phyloP scores from a whole-genome alignment of 2,329 filamentous ascomycete genomes.

The Clarireedia sp. region DNA sequence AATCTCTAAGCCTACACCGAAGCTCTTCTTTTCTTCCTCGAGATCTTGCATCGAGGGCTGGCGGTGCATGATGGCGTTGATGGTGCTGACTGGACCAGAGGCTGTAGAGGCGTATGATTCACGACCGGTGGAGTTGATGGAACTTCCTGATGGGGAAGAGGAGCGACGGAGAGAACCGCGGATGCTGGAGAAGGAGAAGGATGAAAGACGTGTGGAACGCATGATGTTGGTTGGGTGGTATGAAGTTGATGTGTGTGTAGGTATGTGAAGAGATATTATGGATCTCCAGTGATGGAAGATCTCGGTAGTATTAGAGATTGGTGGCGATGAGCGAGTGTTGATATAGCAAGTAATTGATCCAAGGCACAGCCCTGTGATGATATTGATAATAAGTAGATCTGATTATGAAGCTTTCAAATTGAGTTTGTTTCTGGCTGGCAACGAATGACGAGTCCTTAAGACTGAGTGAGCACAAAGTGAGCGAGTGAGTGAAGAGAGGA shows the following conservation, averaged over 20 bases:
- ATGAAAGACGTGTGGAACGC: constrained; percentile 26
- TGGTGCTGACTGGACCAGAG: constrained; percentile 37
- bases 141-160: constrained; percentile 31
- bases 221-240: constrained; percentile 12
- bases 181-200: constrained; percentile 41
- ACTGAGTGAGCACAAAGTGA: not conserved
- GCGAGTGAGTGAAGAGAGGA: not conserved
- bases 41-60: constrained; percentile 49
- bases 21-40: constrained; percentile 48
- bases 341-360: not conserved
- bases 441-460: constrained; percentile 3
- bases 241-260: not conserved
- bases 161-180: constrained; percentile 47
- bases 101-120: constrained; percentile 38
- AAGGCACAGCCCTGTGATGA: constrained; percentile 4
- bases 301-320: not conserved
- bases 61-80: constrained; percentile 52
- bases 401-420: not conserved
- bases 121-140: constrained; percentile 23
- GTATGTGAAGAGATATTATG: not conserved
- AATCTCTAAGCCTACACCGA: constrained; percentile 45
- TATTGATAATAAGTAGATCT: not conserved
- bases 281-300: not conserved
- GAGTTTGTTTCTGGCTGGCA: not conserved
- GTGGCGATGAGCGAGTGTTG: too few species aligned